Evolutionary conservation across 2,329 filamentous ascomycete species (phyloP).

Genomic region (Aspergillus unguis): DNA sequence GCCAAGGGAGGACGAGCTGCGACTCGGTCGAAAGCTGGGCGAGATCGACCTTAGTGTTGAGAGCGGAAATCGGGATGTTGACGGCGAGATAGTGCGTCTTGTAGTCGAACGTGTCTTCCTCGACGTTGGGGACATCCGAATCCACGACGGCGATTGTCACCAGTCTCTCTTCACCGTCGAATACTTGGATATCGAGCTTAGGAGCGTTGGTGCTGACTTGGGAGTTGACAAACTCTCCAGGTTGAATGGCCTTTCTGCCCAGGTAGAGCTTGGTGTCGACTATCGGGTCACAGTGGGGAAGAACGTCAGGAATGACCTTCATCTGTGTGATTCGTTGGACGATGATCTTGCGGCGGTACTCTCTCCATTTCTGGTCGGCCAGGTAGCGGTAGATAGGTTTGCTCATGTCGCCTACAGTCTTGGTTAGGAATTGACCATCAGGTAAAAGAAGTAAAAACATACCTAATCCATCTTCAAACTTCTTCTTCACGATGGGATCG

Average conservation of each 20-base stretch:
- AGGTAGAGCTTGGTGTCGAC: conserved; percentile 82
- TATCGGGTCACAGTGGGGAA: conserved; percentile 72
- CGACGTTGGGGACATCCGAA: conserved; percentile 79
- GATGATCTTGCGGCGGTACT: conserved; percentile 74
- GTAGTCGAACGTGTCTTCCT: conserved; percentile 70
- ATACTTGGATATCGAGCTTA: conserved; percentile 77
- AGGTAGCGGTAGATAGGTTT: conserved; percentile 94
- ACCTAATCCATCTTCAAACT: conserved; percentile 90
- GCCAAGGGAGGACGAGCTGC: conserved; percentile 74
- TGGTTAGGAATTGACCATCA: conserved; percentile 15
- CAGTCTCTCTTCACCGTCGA: conserved; percentile 74
- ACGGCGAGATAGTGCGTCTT: conserved; percentile 84
- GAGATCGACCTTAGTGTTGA: conserved; percentile 62
- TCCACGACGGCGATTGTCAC: conserved; percentile 84
- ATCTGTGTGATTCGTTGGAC: conserved; percentile 84
- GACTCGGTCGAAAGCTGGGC: conserved; percentile 56
- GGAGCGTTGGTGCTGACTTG: conserved; percentile 69
- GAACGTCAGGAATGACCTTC: conserved; percentile 80
- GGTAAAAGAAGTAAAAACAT: conserved; percentile 1
- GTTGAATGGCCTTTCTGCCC: conserved; percentile 63
- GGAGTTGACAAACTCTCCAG: conserved; percentile 76
- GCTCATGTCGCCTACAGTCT: conserved; percentile 74
- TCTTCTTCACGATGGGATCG: conserved; percentile 87
- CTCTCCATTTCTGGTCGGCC: conserved; percentile 81
- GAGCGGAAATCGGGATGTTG: conserved; percentile 65